These are phyloP conservation scores for Podospora anserina DNA, from an alignment of 495 filamentous ascomycete species.

Conservation along the genomic window DNA sequence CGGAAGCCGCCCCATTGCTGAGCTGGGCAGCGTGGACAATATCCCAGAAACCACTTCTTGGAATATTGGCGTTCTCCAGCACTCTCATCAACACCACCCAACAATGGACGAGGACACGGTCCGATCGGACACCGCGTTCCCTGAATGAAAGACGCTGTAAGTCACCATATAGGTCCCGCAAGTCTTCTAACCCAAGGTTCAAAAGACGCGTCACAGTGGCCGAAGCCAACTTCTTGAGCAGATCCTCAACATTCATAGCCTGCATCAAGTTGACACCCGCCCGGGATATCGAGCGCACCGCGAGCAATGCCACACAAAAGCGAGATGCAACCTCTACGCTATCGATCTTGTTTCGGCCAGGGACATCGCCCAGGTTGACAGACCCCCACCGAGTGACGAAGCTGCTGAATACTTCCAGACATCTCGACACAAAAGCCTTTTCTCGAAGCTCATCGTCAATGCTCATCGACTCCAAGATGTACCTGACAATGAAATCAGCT, in stretches of 20 bases:
- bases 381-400: constrained; percentile 39
- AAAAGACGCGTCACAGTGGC: constrained; percentile 43
- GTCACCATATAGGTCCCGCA: constrained; percentile 62
- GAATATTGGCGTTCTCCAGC: constrained; percentile 47
- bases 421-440: constrained; percentile 43
- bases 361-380: constrained; percentile 12
- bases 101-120: constrained; percentile 56
- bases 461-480: constrained; percentile 38
- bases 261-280: constrained; percentile 27
- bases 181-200: constrained; percentile 45
- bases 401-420: constrained; percentile 42
- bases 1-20: constrained; percentile 28
- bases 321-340: constrained; percentile 21
- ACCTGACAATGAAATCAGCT: constrained; percentile 41
- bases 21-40: constrained; percentile 50
- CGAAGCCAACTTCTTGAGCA: constrained; percentile 39
- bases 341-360: constrained; percentile 12
- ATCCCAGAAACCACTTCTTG: constrained; percentile 55
- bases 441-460: constrained; percentile 30
- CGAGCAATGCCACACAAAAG: constrained; percentile 21
- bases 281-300: constrained; percentile 34
- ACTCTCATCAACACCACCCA: constrained; percentile 66
- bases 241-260: constrained; percentile 41
- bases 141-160: constrained; percentile 51
- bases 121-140: constrained; percentile 64